A percentile compares a stretch with the other conserved stretches of the same genome.
Conservation (phyloP, 2,329 filamentous ascomycete species). For the Drechslera avenae region DNA sequence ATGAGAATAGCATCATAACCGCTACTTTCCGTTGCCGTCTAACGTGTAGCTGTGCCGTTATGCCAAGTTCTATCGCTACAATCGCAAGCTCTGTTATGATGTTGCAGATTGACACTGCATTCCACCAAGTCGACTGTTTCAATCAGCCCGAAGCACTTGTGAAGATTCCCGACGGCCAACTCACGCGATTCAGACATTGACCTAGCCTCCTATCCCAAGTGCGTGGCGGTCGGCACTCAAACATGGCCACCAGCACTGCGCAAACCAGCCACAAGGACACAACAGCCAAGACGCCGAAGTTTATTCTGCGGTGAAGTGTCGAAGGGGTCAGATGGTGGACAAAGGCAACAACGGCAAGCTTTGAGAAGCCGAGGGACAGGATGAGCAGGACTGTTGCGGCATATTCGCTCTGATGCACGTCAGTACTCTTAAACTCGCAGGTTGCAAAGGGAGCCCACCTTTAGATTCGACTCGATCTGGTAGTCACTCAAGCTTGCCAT, state of each 20-base stretch:
- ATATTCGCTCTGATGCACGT: slow-evolving; percentile 30
- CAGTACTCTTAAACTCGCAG: background rate
- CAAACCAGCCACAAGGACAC: slow-evolving; percentile 19
- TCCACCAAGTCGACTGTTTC: slow-evolving; percentile 27
- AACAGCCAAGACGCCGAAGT: slow-evolving; percentile 16
- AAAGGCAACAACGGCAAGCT: slow-evolving; percentile 34
- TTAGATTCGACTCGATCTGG: slow-evolving; percentile 18
- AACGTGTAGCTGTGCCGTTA: slow-evolving; percentile 24
- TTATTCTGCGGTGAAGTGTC: slow-evolving; percentile 18
- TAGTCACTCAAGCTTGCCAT: slow-evolving; percentile 14
- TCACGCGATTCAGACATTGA: slow-evolving; percentile 24
- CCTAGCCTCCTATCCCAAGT: slow-evolving; percentile 24
- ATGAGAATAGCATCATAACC: slow-evolving; percentile 29
- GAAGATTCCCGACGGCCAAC: background rate
- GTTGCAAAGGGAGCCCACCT: slow-evolving; percentile 8
- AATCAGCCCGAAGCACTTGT: background rate
- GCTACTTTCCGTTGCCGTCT: slow-evolving; percentile 18
- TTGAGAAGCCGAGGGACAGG: slow-evolving; percentile 33
- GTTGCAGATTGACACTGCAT: slow-evolving; percentile 18
- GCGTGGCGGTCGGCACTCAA: slow-evolving; percentile 22
- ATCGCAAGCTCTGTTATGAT: slow-evolving; percentile 28
- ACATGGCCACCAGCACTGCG: slow-evolving; percentile 20
- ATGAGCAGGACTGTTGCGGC: slow-evolving; percentile 32
- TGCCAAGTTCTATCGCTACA: slow-evolving; percentile 27
- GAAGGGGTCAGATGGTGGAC: slow-evolving; percentile 30